Evolutionary conservation across 176 grass and related monocot species (phyloP), one percentile per base, ranked within the genome.

Genomic region (bread wheat (Triticum aestivum)): DNA sequence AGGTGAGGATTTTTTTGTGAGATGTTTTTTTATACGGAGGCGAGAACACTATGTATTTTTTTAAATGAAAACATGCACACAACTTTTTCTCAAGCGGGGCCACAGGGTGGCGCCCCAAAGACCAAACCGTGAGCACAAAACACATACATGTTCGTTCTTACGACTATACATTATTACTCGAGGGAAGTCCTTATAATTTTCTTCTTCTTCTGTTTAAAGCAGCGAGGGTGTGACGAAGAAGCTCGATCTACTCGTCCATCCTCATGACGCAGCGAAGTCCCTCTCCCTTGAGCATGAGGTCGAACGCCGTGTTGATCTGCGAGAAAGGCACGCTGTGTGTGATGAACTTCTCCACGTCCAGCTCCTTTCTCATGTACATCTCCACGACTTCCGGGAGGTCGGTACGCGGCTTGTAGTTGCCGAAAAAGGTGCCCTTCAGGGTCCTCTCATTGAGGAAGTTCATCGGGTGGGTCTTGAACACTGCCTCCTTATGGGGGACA

Each of bases 321-420:
- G 75, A 78, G 75, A 78, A 78, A 0, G 75, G 75, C 5, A 78
- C 30, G 18, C 52, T 78, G 51, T 78, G 75, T 0, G 94, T 97
- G 73, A 97, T 97, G 70, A 97, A 97, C 81, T 97, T 97, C 73
- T 97, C 94, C 29, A 97, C 2, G 35, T 97, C 92, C 11, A 97
- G 61, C 84, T 94, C 92, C 77, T 88, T 88, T 12, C 44, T 89
- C 76, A 92, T 88, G 41, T 87, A 89, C 85, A 86, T 85, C 32
- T 94, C 83, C 0, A 94, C 92, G 17, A 89, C 86, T 2, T 61
- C 23, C 41, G 86, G 92, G 15, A 86, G 68, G 61, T 91, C 89
- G 4, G 86, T 84, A 17, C 83, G 69, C 1, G 83, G 71, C 68
- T 91, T 91, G 30, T 87, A 95, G 68, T 91, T 88, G 14, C 88